A percentile compares a stretch with the other conserved stretches of the same genome.
Evolutionary conservation across 345 rosid species (phyloP).

Genomic region (Gossypium turneri): DNA sequence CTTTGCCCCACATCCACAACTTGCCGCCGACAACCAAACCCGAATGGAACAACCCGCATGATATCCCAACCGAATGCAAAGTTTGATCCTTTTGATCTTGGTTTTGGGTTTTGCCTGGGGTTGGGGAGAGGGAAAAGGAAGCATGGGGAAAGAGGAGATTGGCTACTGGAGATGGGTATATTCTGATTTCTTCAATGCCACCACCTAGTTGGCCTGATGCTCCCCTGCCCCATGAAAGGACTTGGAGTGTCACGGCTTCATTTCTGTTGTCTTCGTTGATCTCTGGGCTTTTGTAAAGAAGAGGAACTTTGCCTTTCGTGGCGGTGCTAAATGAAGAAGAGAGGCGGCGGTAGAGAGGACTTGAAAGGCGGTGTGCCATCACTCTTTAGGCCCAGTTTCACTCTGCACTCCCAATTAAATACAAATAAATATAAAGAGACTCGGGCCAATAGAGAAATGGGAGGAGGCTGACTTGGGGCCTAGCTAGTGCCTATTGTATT

Average conservation of each 20-base stretch:
- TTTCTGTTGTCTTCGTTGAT: conserved; percentile 23
- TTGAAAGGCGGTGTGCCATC: conserved; percentile 12
- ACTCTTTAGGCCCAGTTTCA: neutral
- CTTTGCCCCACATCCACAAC: conserved; percentile 91
- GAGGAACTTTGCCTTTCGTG: conserved; percentile 36
- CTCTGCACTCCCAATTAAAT: neutral
- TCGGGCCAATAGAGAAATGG: neutral
- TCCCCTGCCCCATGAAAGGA: conserved; percentile 90
- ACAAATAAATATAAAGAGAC: neutral
- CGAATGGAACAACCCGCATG: conserved; percentile 84
- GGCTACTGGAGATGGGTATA: conserved; percentile 69
- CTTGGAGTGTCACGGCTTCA: conserved; percentile 42
- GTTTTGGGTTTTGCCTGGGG: conserved; percentile 44
- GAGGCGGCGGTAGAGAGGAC: conserved; percentile 9
- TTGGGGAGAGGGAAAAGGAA: conserved; percentile 47
- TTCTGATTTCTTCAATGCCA: conserved; percentile 68
- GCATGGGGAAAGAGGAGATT: conserved; percentile 46
- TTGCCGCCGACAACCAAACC: conserved; percentile 56
- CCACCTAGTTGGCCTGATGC: conserved; percentile 94
- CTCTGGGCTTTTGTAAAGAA: conserved; percentile 42
- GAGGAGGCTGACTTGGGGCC: neutral
- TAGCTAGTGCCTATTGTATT: neutral
- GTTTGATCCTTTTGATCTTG: conserved; percentile 2
- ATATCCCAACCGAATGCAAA: conserved; percentile 49
- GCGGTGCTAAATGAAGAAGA: conserved; percentile 2